Percentiles rank a stretch among this genome's conserved stretches.
Evolutionary conservation across 148 eudicot genomes (phyloP).

Genomic region (Arctostaphylos glauca): DNA sequence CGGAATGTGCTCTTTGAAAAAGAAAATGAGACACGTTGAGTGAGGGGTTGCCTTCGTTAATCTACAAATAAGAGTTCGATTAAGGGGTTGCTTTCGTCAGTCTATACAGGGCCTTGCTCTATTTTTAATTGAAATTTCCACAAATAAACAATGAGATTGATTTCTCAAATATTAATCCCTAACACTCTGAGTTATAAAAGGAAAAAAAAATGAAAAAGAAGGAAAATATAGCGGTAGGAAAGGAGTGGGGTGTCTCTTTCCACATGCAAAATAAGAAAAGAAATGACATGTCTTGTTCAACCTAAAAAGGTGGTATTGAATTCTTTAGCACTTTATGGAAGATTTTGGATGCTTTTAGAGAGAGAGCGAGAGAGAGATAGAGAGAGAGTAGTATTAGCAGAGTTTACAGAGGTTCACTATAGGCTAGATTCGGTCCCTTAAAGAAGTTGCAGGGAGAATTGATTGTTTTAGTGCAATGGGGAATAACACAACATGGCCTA

Average conservation of each 20-base stretch:
- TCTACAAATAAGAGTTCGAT: too few species aligned
- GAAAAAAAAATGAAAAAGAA: not conserved
- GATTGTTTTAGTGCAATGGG: slow-evolving; percentile 33
- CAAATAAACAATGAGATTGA: too few species aligned
- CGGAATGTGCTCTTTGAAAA: too few species aligned
- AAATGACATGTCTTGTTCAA: slow-evolving; percentile 37
- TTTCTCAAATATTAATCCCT: too few species aligned
- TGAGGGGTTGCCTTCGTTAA: too few species aligned
- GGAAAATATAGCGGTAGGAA: not conserved
- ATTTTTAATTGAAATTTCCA: too few species aligned
- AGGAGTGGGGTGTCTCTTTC: slow-evolving; percentile 31
- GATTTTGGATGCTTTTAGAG: slow-evolving; percentile 44
- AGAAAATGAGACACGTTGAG: too few species aligned
- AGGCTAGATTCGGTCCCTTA: slow-evolving; percentile 48
- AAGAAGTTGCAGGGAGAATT: slow-evolving; percentile 59
- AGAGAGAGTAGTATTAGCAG: not conserved
- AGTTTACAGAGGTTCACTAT: slow-evolving; percentile 15
- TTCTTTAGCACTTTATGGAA: slow-evolving; percentile 41
- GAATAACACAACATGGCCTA: slow-evolving; percentile 59
- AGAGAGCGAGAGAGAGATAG: not conserved
- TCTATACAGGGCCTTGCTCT: too few species aligned
- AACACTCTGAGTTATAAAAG: not conserved
- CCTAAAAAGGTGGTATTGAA: slow-evolving; percentile 56
- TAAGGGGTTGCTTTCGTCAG: too few species aligned
- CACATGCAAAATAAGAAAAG: slow-evolving; percentile 32